Conservation (phyloP, 2,329 filamentous ascomycete species). For the Orbilia oligospora region DNA sequence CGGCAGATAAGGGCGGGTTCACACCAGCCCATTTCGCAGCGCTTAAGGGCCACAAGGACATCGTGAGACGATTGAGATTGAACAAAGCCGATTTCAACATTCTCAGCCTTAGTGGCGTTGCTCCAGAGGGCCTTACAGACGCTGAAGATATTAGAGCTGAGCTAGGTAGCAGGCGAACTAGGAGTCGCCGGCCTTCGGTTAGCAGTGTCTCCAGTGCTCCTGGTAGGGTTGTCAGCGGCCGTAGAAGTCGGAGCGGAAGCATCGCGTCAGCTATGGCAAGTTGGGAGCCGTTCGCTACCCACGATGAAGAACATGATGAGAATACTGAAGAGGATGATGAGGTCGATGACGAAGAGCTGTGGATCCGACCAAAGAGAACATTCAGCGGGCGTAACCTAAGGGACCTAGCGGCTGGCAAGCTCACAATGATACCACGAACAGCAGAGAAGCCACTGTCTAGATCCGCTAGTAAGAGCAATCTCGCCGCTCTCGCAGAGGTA, state of each 20-base stretch:
- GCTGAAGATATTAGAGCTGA: slow-evolving; percentile 74
- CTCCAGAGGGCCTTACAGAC: slow-evolving; percentile 78
- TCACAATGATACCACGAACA: slow-evolving; percentile 53
- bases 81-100: slow-evolving; percentile 80
- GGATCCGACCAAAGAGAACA: slow-evolving; percentile 66
- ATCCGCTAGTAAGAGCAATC: slow-evolving; percentile 62
- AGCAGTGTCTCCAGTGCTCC: slow-evolving; percentile 74
- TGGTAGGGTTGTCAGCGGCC: slow-evolving; percentile 67
- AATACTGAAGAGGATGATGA: slow-evolving; percentile 67
- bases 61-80: slow-evolving; percentile 81
- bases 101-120: slow-evolving; percentile 78
- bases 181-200: slow-evolving; percentile 77
- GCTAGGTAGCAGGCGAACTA: slow-evolving; percentile 68
- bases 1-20: slow-evolving; percentile 83
- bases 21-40: slow-evolving; percentile 86
- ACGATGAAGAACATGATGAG: slow-evolving; percentile 68
- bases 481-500: slow-evolving; percentile 65
- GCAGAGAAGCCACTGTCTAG: slow-evolving; percentile 52
- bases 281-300: slow-evolving; percentile 65
- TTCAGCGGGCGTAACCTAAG: slow-evolving; percentile 63
- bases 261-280: slow-evolving; percentile 66
- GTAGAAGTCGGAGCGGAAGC: slow-evolving; percentile 69
- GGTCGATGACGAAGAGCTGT: slow-evolving; percentile 64
- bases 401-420: slow-evolving; percentile 51
- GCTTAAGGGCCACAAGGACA: slow-evolving; percentile 80